Conservation (phyloP, 768 basidiomycete species). For the Russula virescens region DNA sequence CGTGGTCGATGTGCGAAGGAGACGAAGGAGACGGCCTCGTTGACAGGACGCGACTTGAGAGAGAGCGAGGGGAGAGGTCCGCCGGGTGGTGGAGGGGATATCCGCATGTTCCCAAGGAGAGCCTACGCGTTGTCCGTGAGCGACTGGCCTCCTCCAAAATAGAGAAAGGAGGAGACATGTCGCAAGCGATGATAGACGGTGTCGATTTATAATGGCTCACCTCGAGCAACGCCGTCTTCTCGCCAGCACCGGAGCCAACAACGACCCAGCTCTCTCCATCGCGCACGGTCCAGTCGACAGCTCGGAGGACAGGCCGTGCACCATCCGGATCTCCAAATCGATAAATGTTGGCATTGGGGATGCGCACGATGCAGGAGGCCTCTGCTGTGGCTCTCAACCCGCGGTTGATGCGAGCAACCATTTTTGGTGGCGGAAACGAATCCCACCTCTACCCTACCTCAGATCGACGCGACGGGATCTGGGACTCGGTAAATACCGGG, state of each 20-base stretch:
- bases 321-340: slow-evolving; percentile 52
- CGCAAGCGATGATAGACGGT: background rate
- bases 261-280: slow-evolving; percentile 72
- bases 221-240: slow-evolving; percentile 59
- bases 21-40: slow-evolving; percentile 48
- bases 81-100: slow-evolving; percentile 56
- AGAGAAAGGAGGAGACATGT: background rate
- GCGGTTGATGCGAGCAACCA: background rate
- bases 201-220: slow-evolving; percentile 39
- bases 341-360: slow-evolving; percentile 48
- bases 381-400: background rate
- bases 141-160: background rate
- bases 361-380: slow-evolving; percentile 20
- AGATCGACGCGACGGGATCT: too few relatives aligned
- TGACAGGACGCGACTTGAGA: slow-evolving; percentile 34
- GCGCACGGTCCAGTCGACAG: slow-evolving; percentile 53
- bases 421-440: background rate
- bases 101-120: slow-evolving; percentile 63
- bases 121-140: slow-evolving; percentile 36
- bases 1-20: slow-evolving; percentile 61
- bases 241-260: slow-evolving; percentile 57
- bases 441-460: too few relatives aligned
- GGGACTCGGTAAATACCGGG: too few relatives aligned
- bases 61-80: slow-evolving; percentile 78
- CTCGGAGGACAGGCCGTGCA: slow-evolving; percentile 42